A percentile compares a stretch with the other conserved stretches of the same genome.
These are phyloP conservation scores for Nitzschia sp. DNA, from an alignment of 108 stramenopile genomes.

Conservation along the genomic window DNA sequence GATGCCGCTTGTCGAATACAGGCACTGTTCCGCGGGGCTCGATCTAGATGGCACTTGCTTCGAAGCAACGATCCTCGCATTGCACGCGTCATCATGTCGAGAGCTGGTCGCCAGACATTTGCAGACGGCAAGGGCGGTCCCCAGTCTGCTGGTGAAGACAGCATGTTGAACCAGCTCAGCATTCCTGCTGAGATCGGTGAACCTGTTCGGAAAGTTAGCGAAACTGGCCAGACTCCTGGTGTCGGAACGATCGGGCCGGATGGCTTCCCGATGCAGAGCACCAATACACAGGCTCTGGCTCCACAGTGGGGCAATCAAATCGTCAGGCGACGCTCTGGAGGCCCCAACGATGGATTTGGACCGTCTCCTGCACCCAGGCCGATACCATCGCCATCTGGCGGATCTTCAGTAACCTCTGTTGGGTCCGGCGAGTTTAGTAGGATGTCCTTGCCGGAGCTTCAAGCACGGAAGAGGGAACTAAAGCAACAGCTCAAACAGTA, in stretches of 20 bases:
- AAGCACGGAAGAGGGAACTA: constrained; percentile 75
- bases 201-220: neutral
- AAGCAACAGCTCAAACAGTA: constrained; percentile 91
- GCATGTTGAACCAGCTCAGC: constrained; percentile 55
- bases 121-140: neutral
- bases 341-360: neutral
- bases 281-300: constrained; percentile 19
- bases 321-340: constrained; percentile 18
- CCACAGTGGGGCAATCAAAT: constrained; percentile 32
- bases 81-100: constrained; percentile 47
- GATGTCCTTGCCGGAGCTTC: constrained; percentile 73
- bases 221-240: constrained; percentile 27
- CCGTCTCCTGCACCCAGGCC: constrained; percentile 25
- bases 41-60: constrained; percentile 48
- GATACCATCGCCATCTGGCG: neutral
- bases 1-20: constrained; percentile 88
- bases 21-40: constrained; percentile 73
- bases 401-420: neutral
- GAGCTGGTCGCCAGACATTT: constrained; percentile 38
- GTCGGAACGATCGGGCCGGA: constrained; percentile 16
- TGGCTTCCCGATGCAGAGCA: constrained; percentile 10
- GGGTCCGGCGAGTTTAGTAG: constrained; percentile 21
- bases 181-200: constrained; percentile 77
- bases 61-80: constrained; percentile 53
- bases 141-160: constrained; percentile 12